Base-by-base conservation (phyloP, 2,329 filamentous ascomycete genomes). In the Cyanodermella asteris region DNA sequence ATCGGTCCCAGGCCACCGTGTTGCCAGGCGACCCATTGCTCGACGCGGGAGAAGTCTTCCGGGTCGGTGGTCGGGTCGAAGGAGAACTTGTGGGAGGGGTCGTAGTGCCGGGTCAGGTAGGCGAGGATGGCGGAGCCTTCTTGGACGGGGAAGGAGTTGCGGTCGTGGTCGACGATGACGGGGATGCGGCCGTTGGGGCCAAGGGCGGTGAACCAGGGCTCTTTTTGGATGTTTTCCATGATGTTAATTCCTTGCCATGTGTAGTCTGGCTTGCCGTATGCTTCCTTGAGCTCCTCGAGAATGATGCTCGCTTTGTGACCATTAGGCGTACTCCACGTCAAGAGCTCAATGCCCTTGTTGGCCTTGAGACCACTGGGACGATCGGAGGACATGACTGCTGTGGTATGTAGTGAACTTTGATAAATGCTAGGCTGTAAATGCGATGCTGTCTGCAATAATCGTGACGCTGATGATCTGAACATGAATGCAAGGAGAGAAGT, bases 321-420 rank as follows among this genome's bases (percentile, higher is more conserved):
- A 50, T 91, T 91, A 22, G 82, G 78, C 25, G 82, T 91, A 41
- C 70, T 63, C 8, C 64, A 60, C 8, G 80, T 91, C 55, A 87
- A 90, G 16, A 91, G 64, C 21, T 70, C 73, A 39, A 91, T 80
- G 37, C 75, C 58, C n/a, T n/a, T n/a, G n/a, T n/a, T n/a, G n/a
- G n/a, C n/a, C n/a, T n/a, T n/a, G n/a, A n/a, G n/a, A n/a, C n/a
- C n/a, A n/a, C n/a, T n/a, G n/a, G n/a, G n/a, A n/a, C n/a, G n/a
- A n/a, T n/a, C n/a, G n/a, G n/a, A n/a, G n/a, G n/a, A n/a, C n/a
- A n/a, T n/a, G n/a, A n/a, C n/a, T n/a, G n/a, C n/a, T n/a, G n/a
- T n/a, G n/a, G n/a, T n/a, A n/a, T n/a, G n/a, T n/a, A n/a, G n/a
- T n/a, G n/a, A n/a, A n/a, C n/a, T n/a, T n/a, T n/a, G n/a, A n/a